phyloP scores from a whole-genome alignment of 352 stramenopile species.

The Phytopythium helicoides region DNA sequence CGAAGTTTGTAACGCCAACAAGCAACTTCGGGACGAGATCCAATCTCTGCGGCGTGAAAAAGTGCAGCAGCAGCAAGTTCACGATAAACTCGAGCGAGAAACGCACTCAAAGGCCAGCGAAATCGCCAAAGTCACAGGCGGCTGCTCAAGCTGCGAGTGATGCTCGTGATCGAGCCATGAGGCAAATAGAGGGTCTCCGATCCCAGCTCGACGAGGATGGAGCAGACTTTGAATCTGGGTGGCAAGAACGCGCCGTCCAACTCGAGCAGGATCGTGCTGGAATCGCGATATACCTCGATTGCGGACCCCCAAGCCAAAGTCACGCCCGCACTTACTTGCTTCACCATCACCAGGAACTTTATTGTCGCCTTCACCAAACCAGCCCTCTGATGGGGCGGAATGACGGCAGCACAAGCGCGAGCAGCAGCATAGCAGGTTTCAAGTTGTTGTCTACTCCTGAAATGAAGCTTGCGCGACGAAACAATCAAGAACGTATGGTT shows the following conservation, averaged over 20 bases:
- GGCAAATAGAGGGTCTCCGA: conserved; percentile 74
- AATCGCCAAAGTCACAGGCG: conserved; percentile 65
- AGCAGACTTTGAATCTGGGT: conserved; percentile 83
- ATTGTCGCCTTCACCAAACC: conserved; percentile 12
- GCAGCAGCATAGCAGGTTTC: conserved; percentile 23
- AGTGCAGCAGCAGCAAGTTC: conserved; percentile 68
- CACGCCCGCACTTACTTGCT: conserved; percentile 29
- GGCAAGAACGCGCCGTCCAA: conserved; percentile 76
- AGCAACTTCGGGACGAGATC: conserved; percentile 76
- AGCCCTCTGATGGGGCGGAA: conserved; percentile 7
- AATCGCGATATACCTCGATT: conserved; percentile 74
- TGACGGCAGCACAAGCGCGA: conserved; percentile 11
- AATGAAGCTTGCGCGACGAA: conserved; percentile 69
- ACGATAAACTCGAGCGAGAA: conserved; percentile 81
- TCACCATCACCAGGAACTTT: conserved; percentile 15
- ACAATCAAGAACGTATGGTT: conserved; percentile 75
- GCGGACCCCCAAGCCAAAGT: conserved; percentile 58
- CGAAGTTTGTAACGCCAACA: conserved; percentile 82
- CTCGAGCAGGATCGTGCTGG: conserved; percentile 83
- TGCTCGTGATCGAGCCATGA: conserved; percentile 78
- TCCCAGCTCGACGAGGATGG: conserved; percentile 76
- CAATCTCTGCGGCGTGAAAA: conserved; percentile 77
- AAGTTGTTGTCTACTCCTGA: conserved; percentile 63
- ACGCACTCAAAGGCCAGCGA: conserved; percentile 84
- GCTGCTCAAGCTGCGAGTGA: conserved; percentile 83